These are phyloP conservation scores for Penicillium coprophilum DNA, from an alignment of 495 filamentous ascomycete species.

Conservation along the genomic window DNA sequence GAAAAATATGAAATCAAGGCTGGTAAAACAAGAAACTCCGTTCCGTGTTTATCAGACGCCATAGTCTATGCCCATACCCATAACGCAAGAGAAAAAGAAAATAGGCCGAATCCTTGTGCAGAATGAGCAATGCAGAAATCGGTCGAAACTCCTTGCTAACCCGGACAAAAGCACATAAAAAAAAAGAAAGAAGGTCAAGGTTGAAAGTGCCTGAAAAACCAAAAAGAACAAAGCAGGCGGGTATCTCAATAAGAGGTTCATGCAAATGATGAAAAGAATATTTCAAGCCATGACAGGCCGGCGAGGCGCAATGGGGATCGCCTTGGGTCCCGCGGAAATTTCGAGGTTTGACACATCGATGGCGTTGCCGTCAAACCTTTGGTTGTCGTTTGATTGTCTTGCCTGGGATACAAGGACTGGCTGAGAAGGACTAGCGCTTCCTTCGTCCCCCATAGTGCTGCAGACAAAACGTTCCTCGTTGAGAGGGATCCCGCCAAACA, in stretches of 20 bases:
- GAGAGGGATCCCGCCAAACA: slow-evolving; percentile 47
- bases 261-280: slow-evolving; percentile 15
- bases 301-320: slow-evolving; percentile 46
- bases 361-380: slow-evolving; percentile 35
- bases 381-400: slow-evolving; percentile 21
- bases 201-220: slow-evolving; percentile 17
- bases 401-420: slow-evolving; percentile 28
- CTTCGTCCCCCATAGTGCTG: slow-evolving; percentile 41
- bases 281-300: slow-evolving; percentile 42
- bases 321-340: slow-evolving; percentile 41
- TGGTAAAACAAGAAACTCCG: slow-evolving; percentile 30
- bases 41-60: slow-evolving; percentile 39
- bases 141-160: slow-evolving; percentile 1
- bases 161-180: slow-evolving; percentile 13
- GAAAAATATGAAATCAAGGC: slow-evolving; percentile 11
- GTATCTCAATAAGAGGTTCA: slow-evolving; percentile 24
- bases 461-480: slow-evolving; percentile 48
- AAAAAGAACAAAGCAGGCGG: slow-evolving; percentile 18
- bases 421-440: slow-evolving; percentile 13
- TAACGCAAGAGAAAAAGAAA: slow-evolving; percentile 21
- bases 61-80: slow-evolving; percentile 40
- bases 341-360: slow-evolving; percentile 40
- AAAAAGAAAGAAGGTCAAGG: slow-evolving; percentile 13
- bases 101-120: slow-evolving; percentile 13
- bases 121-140: slow-evolving; percentile 1